phyloP scores from a whole-genome alignment of 192 early-diverging fungal species.

The Linnemannia zychae region DNA sequence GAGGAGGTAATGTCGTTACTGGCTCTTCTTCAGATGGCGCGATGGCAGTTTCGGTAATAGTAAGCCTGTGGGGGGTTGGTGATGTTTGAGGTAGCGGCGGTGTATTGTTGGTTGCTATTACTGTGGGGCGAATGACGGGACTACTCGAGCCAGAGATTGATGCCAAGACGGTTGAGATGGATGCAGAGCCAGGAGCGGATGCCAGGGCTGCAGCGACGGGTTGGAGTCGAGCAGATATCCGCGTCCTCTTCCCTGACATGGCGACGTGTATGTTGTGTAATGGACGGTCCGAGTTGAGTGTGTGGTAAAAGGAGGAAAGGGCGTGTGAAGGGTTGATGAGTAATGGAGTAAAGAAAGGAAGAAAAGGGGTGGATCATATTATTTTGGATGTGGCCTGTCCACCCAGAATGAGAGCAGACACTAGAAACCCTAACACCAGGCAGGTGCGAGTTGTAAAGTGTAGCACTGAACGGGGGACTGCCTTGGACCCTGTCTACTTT shows the following conservation, averaged over 20 bases:
- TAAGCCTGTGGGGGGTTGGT: not conserved
- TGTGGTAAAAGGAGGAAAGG: too few species aligned
- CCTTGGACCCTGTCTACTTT: too few species aligned
- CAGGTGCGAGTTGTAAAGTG: too few species aligned
- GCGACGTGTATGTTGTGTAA: not conserved
- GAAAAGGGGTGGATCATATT: too few species aligned
- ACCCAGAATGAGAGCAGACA: too few species aligned
- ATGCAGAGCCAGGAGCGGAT: not conserved
- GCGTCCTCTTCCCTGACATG: not conserved
- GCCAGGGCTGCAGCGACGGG: not conserved
- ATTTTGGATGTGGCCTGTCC: too few species aligned
- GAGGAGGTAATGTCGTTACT: not conserved
- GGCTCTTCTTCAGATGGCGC: not conserved
- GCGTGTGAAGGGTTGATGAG: too few species aligned
- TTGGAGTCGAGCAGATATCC: not conserved
- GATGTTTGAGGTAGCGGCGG: not conserved
- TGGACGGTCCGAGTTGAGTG: not conserved
- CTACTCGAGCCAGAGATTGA: not conserved
- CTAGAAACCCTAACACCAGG: too few species aligned
- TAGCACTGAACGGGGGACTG: too few species aligned
- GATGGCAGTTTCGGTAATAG: not conserved
- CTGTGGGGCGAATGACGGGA: not conserved
- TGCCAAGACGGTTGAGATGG: not conserved
- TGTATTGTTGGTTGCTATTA: not conserved
- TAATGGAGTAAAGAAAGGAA: not conserved